Conservation (phyloP, 1,284 basidiomycete species). For the Trametes polyzona region DNA sequence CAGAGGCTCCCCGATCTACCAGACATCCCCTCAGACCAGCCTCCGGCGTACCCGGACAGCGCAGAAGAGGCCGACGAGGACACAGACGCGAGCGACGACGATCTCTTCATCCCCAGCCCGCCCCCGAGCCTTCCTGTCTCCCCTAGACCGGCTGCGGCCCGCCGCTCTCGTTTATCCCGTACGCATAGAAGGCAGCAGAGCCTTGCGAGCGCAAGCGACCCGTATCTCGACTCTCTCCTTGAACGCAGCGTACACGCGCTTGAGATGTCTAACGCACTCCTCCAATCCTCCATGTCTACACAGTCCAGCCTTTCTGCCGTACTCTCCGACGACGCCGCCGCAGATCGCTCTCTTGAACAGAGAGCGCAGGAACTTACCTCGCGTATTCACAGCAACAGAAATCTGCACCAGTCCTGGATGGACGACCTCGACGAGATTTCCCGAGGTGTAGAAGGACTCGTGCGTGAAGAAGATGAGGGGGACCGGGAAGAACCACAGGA, state of each 20-base stretch:
- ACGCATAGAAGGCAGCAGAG: conserved; percentile 17
- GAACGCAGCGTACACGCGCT: conserved; percentile 81
- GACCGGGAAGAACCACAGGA: neutral
- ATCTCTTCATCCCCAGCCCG: conserved; percentile 29
- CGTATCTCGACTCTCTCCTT: conserved; percentile 73
- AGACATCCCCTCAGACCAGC: conserved; percentile 54
- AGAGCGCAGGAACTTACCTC: conserved; percentile 54
- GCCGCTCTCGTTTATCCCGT: conserved; percentile 20
- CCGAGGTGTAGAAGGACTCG: conserved; percentile 59
- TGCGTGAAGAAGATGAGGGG: conserved; percentile 36
- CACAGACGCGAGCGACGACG: conserved; percentile 43
- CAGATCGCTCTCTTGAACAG: conserved; percentile 47
- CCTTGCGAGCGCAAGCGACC: conserved; percentile 34
- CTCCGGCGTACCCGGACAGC: conserved; percentile 76
- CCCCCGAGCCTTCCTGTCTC: conserved; percentile 28
- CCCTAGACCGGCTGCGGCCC: conserved; percentile 27
- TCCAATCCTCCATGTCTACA: conserved; percentile 74
- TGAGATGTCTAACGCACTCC: conserved; percentile 78
- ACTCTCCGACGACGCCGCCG: conserved; percentile 41
- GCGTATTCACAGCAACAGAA: conserved; percentile 49
- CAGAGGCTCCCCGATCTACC: conserved; percentile 31
- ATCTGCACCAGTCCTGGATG: conserved; percentile 58
- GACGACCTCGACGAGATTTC: conserved; percentile 64
- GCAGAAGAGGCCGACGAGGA: conserved; percentile 78
- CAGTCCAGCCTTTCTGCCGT: conserved; percentile 61